phyloP scores from a whole-genome alignment of 495 filamentous ascomycete genomes.

The Penicillium simplicissimum region DNA sequence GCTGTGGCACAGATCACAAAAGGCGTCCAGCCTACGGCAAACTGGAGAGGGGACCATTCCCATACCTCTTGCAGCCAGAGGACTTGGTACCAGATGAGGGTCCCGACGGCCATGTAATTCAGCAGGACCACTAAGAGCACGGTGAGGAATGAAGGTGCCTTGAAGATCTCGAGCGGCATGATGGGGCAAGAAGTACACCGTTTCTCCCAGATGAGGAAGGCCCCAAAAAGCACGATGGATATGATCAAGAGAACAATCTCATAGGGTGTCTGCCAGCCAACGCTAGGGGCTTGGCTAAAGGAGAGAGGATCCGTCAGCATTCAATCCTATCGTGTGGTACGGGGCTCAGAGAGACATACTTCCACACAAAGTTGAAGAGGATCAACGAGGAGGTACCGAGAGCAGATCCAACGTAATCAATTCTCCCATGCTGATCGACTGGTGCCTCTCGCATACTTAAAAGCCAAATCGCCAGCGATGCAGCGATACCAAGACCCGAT shows the following conservation, averaged over 20 bases:
- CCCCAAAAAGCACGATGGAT: conserved; percentile 40
- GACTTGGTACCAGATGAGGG: conserved; percentile 50
- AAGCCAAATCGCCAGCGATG: conserved; percentile 24
- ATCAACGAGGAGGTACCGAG: conserved; percentile 48
- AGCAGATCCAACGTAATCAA: conserved; percentile 53
- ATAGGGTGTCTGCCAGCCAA: conserved; percentile 50
- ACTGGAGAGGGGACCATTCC: conserved; percentile 44
- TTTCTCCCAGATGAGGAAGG: conserved; percentile 46
- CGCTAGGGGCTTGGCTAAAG: conserved; percentile 50
- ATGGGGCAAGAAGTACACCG: conserved; percentile 45
- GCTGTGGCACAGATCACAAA: conserved; percentile 42
- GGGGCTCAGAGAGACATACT: conserved; percentile 35
- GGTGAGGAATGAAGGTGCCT: conserved; percentile 46
- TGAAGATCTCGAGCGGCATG: conserved; percentile 53
- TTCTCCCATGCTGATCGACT: conserved; percentile 41
- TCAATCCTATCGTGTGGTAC: background rate
- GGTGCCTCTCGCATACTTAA: conserved; percentile 42
- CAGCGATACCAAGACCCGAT: conserved; percentile 36
- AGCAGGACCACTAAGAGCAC: conserved; percentile 52
- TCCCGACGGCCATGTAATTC: conserved; percentile 54
- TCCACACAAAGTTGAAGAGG: conserved; percentile 58
- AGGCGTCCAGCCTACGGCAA: conserved; percentile 46
- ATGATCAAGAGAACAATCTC: conserved; percentile 45
- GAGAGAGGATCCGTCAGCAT: background rate
- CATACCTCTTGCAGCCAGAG: conserved; percentile 49